phyloP scores from a whole-genome alignment of 768 basidiomycete species.

The Calvatia gigantea region DNA sequence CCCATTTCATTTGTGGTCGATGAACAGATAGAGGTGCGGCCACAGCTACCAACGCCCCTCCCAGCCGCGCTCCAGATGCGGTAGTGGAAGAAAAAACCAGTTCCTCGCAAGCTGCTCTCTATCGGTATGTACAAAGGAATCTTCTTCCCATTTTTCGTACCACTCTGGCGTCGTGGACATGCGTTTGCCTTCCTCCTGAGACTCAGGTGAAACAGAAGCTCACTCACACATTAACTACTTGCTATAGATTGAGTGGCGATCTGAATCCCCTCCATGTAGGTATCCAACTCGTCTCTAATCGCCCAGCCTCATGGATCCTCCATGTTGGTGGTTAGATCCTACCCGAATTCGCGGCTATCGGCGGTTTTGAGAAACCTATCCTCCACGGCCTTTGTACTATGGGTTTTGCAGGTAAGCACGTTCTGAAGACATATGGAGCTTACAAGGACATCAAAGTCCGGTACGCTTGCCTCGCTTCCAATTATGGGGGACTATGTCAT shows the following conservation, averaged over 20 bases:
- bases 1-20: not conserved
- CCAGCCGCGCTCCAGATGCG: slow-evolving; percentile 81
- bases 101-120: slow-evolving; percentile 82
- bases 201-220: not conserved
- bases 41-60: slow-evolving; percentile 75
- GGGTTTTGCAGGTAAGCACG: slow-evolving; percentile 92
- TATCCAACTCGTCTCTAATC: slow-evolving; percentile 4
- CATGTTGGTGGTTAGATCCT: slow-evolving; percentile 55
- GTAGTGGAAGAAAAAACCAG: slow-evolving; percentile 87
- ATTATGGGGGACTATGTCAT: not conserved
- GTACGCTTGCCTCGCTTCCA: slow-evolving; percentile 32
- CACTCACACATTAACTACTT: not conserved
- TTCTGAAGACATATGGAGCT: slow-evolving; percentile 80
- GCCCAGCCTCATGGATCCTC: not conserved
- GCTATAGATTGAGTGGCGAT: slow-evolving; percentile 79
- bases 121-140: slow-evolving; percentile 61
- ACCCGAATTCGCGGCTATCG: slow-evolving; percentile 90
- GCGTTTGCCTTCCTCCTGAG: not conserved
- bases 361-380: slow-evolving; percentile 92
- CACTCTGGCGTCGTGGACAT: not conserved
- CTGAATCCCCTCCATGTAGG: slow-evolving; percentile 85
- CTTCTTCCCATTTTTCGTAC: not conserved
- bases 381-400: slow-evolving; percentile 87
- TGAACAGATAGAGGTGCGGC: slow-evolving; percentile 83
- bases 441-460: slow-evolving; percentile 95